Percentiles rank a stretch among this genome's conserved stretches.
These are phyloP conservation scores for Dothiorella sarmentorum DNA, from an alignment of 2,329 filamentous ascomycete species.

Conservation along the genomic window DNA sequence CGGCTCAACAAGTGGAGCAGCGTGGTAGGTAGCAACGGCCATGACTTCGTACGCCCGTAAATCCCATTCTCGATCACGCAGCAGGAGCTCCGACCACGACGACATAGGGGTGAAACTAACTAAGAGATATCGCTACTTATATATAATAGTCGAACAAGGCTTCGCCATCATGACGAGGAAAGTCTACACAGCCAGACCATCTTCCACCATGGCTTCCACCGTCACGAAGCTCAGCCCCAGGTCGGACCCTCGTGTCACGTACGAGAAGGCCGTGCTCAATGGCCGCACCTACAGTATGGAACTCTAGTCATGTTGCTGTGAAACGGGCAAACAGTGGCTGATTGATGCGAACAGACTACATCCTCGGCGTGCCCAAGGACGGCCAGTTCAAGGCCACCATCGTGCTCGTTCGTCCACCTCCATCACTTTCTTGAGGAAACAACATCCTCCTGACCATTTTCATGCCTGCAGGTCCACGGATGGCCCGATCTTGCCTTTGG, in stretches of 20 bases:
- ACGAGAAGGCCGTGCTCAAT: slow-evolving; percentile 61
- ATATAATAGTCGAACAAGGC: not conserved
- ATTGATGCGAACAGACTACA: slow-evolving; percentile 38
- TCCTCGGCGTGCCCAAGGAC: slow-evolving; percentile 47
- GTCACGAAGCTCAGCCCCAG: slow-evolving; percentile 60
- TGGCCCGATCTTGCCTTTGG: slow-evolving; percentile 80
- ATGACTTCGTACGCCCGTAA: slow-evolving; percentile 12
- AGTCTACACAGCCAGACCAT: not conserved
- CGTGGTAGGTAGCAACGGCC: not conserved
- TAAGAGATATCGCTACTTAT: not conserved
- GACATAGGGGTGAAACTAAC: not conserved
- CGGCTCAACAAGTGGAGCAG: slow-evolving; percentile 9
- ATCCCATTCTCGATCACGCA: not conserved
- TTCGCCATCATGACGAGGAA: not conserved
- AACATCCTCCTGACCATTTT: not conserved
- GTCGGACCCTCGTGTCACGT: slow-evolving; percentile 64
- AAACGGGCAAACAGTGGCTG: not conserved
- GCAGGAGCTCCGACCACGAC: not conserved
- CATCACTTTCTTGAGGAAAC: not conserved
- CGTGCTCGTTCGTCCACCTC: slow-evolving; percentile 45
- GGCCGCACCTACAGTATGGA: slow-evolving; percentile 61
- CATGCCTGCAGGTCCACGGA: slow-evolving; percentile 59
- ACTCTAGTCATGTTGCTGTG: slow-evolving; percentile 26
- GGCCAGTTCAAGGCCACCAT: slow-evolving; percentile 50
- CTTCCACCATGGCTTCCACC: slow-evolving; percentile 40